These are phyloP conservation scores for Ilex aquifolium DNA, from an alignment of 257 asterid genomes.

Conservation along the genomic window DNA sequence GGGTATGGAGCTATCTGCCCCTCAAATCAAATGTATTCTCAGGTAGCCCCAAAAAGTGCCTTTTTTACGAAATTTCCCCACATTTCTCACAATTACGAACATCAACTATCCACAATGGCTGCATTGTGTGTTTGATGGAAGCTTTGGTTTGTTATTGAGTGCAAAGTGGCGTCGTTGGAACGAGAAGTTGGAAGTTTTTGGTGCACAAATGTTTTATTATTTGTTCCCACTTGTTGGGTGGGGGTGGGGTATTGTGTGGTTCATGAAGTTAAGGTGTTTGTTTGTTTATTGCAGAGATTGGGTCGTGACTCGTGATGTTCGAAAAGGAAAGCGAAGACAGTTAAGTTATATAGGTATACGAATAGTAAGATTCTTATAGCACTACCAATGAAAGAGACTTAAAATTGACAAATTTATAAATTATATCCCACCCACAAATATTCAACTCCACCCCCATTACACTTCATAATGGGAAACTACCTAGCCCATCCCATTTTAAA, in stretches of 20 bases:
- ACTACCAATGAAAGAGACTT: background rate
- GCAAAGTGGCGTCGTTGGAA: conserved; percentile 65
- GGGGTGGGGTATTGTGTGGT: background rate
- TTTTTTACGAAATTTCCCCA: background rate
- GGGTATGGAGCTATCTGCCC: conserved; percentile 73
- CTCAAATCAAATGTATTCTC: conserved; percentile 71
- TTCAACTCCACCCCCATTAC: background rate
- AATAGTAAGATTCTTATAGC: background rate
- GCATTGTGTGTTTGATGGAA: background rate
- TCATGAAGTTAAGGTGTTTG: background rate
- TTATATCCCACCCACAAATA: background rate
- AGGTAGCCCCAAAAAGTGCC: conserved; percentile 27
- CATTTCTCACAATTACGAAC: too few species aligned
- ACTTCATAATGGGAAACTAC: background rate
- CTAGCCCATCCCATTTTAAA: background rate
- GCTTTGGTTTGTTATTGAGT: background rate
- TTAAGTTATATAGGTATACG: conserved; percentile 63
- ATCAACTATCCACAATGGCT: background rate
- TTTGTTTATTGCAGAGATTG: conserved; percentile 49
- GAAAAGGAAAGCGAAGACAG: conserved; percentile 93
- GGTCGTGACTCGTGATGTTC: conserved; percentile 86
- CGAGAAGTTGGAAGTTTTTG: conserved; percentile 32
- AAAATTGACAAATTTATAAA: too few species aligned
- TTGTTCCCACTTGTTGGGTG: background rate
- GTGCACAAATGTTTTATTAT: background rate